Percentiles rank a stretch among this genome's conserved stretches.
Evolutionary conservation across 2,329 filamentous ascomycete species (phyloP).

Genomic region (Aspergillus melleus): DNA sequence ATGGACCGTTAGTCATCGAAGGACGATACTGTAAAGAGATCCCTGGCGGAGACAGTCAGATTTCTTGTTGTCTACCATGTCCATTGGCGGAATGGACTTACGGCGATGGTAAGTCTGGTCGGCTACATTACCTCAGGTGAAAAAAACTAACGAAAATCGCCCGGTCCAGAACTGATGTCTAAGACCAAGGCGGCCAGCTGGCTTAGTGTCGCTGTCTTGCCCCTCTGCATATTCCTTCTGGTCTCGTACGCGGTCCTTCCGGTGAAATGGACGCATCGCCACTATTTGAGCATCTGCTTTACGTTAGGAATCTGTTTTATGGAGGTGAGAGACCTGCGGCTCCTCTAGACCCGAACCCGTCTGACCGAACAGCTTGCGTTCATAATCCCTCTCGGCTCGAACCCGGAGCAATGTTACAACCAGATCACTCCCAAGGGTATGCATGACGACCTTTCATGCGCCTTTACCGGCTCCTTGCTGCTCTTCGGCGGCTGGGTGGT

Average conservation of each 20-base stretch:
- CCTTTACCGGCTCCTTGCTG: constrained; percentile 82
- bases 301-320: constrained; percentile 74
- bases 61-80: constrained; percentile 85
- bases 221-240: constrained; percentile 73
- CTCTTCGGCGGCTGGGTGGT: constrained; percentile 82
- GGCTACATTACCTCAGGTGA: background rate
- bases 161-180: constrained; percentile 47
- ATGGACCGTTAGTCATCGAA: constrained; percentile 51
- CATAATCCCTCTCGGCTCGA: constrained; percentile 77
- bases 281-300: constrained; percentile 89
- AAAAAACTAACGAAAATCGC: background rate
- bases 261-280: constrained; percentile 83
- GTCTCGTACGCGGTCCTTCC: constrained; percentile 78
- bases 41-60: constrained; percentile 42
- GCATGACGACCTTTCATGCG: constrained; percentile 77
- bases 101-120: constrained; percentile 48
- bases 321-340: constrained; percentile 60
- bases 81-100: constrained; percentile 79
- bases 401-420: constrained; percentile 81
- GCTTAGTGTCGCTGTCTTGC: constrained; percentile 73
- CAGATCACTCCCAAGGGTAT: constrained; percentile 92
- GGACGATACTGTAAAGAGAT: constrained; percentile 61
- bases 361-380: constrained; percentile 69
- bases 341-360: background rate
- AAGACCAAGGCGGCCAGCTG: constrained; percentile 73